Evolutionary conservation across 225 moss, liverwort and hornwort genomes (phyloP).

Genomic region (Polytrichum commune): DNA sequence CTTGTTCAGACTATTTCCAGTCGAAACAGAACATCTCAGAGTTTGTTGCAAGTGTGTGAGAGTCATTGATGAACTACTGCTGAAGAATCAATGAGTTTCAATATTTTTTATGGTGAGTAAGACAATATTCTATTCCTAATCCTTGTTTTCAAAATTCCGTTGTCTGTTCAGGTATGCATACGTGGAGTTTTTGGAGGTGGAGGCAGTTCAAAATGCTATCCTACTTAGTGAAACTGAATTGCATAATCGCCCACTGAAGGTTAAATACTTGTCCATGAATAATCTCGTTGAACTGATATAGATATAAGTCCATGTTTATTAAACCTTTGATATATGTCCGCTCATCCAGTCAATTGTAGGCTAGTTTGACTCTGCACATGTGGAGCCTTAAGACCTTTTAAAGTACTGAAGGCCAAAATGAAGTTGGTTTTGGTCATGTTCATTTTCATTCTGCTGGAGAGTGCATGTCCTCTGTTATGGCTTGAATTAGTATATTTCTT

Average conservation of each 20-base stretch:
- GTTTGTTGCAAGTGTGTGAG: neutral
- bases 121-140: neutral
- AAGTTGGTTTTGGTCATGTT: too few relatives aligned
- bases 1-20: too few relatives aligned
- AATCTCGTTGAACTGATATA: neutral
- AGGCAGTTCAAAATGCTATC: conserved; percentile 86
- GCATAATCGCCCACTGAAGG: conserved; percentile 86
- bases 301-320: neutral
- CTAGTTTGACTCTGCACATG: too few relatives aligned
- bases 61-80: neutral
- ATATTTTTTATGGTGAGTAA: neutral
- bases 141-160: neutral
- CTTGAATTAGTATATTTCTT: neutral
- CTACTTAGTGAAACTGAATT: conserved; percentile 84
- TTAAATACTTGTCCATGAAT: conserved; percentile 9
- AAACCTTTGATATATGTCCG: neutral
- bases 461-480: neutral
- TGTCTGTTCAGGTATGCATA: conserved; percentile 59
- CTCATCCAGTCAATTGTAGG: too few relatives aligned
- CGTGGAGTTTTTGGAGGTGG: conserved; percentile 89
- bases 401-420: too few relatives aligned
- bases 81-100: neutral
- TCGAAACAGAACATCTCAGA: too few relatives aligned
- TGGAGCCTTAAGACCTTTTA: too few relatives aligned
- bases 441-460: too few relatives aligned